Base-by-base conservation (phyloP, 108 stramenopile species). In the Tribonema minus region DNA sequence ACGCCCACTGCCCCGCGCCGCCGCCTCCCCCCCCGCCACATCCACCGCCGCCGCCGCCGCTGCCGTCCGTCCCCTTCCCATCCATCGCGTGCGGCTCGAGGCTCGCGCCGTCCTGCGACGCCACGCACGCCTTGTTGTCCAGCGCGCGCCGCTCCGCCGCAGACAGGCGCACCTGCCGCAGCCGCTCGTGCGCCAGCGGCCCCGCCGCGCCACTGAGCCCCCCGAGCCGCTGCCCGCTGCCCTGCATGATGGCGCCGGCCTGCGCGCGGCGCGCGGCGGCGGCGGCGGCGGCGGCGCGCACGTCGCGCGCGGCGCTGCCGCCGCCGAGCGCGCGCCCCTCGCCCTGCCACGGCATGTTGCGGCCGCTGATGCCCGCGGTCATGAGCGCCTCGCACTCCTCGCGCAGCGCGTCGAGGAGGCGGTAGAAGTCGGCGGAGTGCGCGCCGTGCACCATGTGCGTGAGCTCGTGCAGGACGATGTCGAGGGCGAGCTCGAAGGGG, bases 391-490 rank as follows among this genome's bases (percentile, higher is more conserved):
- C 74, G 68, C 68, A 70, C 68, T 80, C 75, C 25, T 34, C 41
- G n/a, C 25, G 27, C 36, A 82, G 78, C 41, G 72, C 71, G 58
- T 82, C 82, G 28, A 80, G 33, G 62, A 74, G 64, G 31, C 37
- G 25, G 74, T 74, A 75, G 66, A 83, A 83, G n/a, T 28, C 3
- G 3, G 79, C 80, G 36, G 15, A 40, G 73, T 83, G 82, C 0
- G 72, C 64, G 1, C 73, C 72, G 80, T 74, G 61, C 38, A 68
- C 73, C 37, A 74, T 83, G 82, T 83, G 82, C 23, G 62, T 26
- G 37, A 83, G 68, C 65, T 83, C 82, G 36, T 83, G 82, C 26
- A 81, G 67, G 64, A 80, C 67, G 12, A 72, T 80, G 29, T 26
- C 59, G 5, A 83, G 37, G 29, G 64, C 1, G 29, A 37, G 26